Conservation (phyloP, 169 alveolate genomes). For the Neospora caninum region DNA sequence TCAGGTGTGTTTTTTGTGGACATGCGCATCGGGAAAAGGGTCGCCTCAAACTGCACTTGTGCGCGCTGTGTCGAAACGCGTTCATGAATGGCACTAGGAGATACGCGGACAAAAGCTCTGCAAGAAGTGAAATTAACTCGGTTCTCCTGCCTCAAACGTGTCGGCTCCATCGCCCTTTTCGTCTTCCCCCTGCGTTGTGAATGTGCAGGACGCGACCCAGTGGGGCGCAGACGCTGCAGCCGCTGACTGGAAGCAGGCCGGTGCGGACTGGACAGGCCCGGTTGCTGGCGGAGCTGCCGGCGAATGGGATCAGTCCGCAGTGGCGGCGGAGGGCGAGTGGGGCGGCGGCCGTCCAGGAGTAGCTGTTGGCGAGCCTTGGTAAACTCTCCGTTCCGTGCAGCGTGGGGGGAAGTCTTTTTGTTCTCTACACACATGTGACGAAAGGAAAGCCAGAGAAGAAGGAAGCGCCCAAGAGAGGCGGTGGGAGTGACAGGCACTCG, state of each 20-base stretch:
- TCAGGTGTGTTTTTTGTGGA: not conserved
- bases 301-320: conserved; percentile 19
- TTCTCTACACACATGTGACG: not conserved
- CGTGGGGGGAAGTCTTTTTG: not conserved
- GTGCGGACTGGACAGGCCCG: conserved; percentile 27
- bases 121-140: too few relatives aligned
- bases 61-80: too few relatives aligned
- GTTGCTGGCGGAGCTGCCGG: conserved; percentile 22
- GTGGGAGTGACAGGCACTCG: not conserved
- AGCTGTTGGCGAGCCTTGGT: conserved; percentile 29
- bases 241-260: conserved; percentile 10
- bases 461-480: not conserved
- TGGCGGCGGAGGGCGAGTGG: conserved; percentile 12
- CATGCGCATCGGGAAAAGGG: too few relatives aligned
- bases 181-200: not conserved
- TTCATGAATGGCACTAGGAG: too few relatives aligned
- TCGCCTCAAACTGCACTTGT: too few relatives aligned
- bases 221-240: conserved; percentile 28
- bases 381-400: not conserved
- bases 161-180: too few relatives aligned
- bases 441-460: not conserved
- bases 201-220: not conserved
- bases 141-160: too few relatives aligned
- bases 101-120: too few relatives aligned
- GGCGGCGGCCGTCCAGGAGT: not conserved